Evolutionary conservation across 139 green algal species (phyloP), one percentile per base, ranked within the genome.

Genomic region (Nannochloris sp.): DNA sequence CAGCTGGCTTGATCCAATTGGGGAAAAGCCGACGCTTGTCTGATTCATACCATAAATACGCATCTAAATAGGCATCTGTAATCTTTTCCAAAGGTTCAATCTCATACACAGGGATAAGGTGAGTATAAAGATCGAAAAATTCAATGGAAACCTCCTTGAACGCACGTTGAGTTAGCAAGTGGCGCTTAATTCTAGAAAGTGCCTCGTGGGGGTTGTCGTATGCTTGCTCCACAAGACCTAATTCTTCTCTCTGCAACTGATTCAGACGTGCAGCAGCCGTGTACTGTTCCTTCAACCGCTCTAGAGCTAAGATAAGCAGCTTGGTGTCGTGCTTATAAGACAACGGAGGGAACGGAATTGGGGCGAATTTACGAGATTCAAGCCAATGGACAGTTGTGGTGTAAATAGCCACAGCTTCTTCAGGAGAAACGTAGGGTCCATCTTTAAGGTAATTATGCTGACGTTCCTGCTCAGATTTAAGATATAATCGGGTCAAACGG

Each of bases 241-340:
- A 83, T 87, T 99, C 95, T 80, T 99, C 95, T 23, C 95, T 75
- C 85, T 98, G 90, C 69, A 83, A 67, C 82, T 96, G 88, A 74
- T 99, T 99, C 19, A 99, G 84, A 25, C 95, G 84, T 60, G 95
- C 86, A 8, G 89, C 83, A 56, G 89, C 86, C n/a, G 87, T 92
- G 80, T 98, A 99, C 76, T 92, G 83, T 85, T 99, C 95, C 87
- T 99, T 99, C 9, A 99, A 83, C 27, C 92, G 85, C 82, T 99
- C 93, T 69, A 98, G 81, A 29, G 90, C 91, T 68, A 99, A 84
- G 74, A 98, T 98, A 54, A 99, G 85, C 72, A 99, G 85, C 91
- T 99, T 99, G 67, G 92, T 97, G 86, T 99, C 95, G 69, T 99
- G 93, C 85, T 99, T 99, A 87, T 99, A 99, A 53, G 91, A 96